phyloP scores from a whole-genome alignment of 1,284 basidiomycete species.

The Sporisorium sorghi region DNA sequence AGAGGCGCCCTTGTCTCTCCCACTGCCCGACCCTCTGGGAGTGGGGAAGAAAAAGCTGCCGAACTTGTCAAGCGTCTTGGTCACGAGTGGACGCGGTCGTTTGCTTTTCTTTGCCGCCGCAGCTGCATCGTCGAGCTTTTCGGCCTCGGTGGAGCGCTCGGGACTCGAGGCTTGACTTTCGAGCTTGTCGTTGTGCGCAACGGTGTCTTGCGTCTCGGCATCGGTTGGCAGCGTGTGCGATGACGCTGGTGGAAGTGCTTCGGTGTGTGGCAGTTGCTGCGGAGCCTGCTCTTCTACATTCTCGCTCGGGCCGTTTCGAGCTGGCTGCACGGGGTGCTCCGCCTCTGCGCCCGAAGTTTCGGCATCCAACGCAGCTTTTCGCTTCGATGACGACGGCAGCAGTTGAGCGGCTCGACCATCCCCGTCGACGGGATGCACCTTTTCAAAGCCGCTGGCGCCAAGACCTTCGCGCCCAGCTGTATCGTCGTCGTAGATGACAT shows the following conservation, averaged over 20 bases:
- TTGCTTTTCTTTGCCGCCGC: slow-evolving; percentile 14
- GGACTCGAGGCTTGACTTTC: not conserved
- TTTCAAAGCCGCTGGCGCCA: not conserved
- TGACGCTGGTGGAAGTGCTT: not conserved
- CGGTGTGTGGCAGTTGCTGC: not conserved
- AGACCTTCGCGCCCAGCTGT: not conserved
- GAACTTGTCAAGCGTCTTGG: not conserved
- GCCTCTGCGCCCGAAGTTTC: too few species aligned
- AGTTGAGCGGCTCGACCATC: not conserved
- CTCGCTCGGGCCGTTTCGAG: not conserved
- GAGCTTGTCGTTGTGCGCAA: not conserved
- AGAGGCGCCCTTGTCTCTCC: too few species aligned
- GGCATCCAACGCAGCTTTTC: not conserved
- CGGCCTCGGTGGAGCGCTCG: not conserved
- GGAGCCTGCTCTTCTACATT: not conserved
- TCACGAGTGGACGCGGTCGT: not conserved
- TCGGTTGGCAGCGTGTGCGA: not conserved
- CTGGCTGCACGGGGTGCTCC: not conserved
- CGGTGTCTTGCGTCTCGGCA: not conserved
- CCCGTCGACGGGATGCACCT: not conserved
- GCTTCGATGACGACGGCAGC: not conserved
- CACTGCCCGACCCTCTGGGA: not conserved
- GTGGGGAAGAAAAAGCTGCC: slow-evolving; percentile 16
- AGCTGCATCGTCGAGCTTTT: not conserved
- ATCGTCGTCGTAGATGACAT: slow-evolving; percentile 11